A percentile compares a stretch with the other conserved stretches of the same genome.
These are phyloP conservation scores for Silene latifolia DNA, from an alignment of 148 eudicot genomes.

Conservation along the genomic window DNA sequence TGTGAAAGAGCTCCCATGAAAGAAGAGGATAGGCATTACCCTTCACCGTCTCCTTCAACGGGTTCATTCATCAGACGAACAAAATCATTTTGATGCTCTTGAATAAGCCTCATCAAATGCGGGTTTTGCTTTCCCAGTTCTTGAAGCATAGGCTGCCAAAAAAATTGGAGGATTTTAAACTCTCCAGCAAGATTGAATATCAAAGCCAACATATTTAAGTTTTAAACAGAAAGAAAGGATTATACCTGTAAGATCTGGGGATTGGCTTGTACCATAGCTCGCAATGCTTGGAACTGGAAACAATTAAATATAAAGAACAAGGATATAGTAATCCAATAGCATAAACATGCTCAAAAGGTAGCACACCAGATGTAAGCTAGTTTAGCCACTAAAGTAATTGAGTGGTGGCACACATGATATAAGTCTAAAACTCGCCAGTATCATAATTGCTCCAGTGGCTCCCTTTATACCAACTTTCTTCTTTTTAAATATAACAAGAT, in stretches of 20 bases:
- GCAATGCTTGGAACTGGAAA: constrained; percentile 71
- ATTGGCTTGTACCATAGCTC: constrained; percentile 32
- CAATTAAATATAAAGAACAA: neutral
- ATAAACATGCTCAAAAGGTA: neutral
- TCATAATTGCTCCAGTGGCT: too few species aligned
- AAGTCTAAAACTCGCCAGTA: too few species aligned
- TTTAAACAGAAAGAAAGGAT: neutral
- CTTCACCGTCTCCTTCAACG: constrained; percentile 70
- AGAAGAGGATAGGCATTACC: constrained; percentile 34
- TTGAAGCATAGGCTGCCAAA: constrained; percentile 83
- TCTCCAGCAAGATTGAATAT: neutral
- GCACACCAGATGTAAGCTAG: neutral
- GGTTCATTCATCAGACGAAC: constrained; percentile 81
- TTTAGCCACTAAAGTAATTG: neutral
- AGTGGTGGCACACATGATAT: too few species aligned
- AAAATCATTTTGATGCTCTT: constrained; percentile 82
- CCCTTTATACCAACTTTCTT: too few species aligned
- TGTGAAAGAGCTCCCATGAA: neutral
- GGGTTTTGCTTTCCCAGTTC: constrained; percentile 92
- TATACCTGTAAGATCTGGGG: constrained; percentile 24
- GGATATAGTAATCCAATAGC: neutral
- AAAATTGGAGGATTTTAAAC: constrained; percentile 16
- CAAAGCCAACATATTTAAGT: neutral
- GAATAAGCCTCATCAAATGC: constrained; percentile 68
- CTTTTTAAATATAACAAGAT: neutral